These are phyloP conservation scores for Saksenaea vasiformis DNA, from an alignment of 371 early-diverging fungal species.

Conservation along the genomic window DNA sequence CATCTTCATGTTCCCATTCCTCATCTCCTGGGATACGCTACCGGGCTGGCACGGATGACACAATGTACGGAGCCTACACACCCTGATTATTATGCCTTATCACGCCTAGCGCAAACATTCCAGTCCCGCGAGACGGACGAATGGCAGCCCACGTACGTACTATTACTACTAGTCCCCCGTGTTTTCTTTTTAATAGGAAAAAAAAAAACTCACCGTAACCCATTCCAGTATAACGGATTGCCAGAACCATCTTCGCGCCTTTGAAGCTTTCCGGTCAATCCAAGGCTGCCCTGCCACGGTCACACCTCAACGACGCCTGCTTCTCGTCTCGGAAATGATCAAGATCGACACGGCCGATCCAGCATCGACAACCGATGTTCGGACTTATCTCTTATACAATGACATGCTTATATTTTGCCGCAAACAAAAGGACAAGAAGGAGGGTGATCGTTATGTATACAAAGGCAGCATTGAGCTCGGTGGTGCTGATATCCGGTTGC, in stretches of 20 bases:
- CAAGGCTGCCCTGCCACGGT: slow-evolving; percentile 23
- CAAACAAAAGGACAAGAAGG: not conserved
- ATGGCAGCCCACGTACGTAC: not conserved
- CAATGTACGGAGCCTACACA: slow-evolving; percentile 3
- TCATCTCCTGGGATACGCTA: not conserved
- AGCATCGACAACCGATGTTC: slow-evolving; percentile 16
- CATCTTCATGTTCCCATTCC: not conserved
- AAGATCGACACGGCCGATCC: slow-evolving; percentile 29
- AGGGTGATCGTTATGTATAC: not conserved
- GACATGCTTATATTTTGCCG: not conserved
- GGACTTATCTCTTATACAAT: slow-evolving; percentile 34
- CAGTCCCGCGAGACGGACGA: not conserved
- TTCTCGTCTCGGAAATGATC: slow-evolving; percentile 22
- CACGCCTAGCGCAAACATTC: slow-evolving; percentile 2
- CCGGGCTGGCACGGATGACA: not conserved
- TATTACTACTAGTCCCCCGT: too few relatives aligned
- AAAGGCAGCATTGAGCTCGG: not conserved
- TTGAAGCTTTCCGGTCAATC: slow-evolving; percentile 21
- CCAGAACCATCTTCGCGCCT: slow-evolving; percentile 16
- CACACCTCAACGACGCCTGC: slow-evolving; percentile 22
- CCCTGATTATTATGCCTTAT: slow-evolving; percentile 2
- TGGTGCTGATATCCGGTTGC: not conserved
- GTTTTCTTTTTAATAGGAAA: not conserved
- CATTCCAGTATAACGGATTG: slow-evolving; percentile 19
- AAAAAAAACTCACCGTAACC: not conserved